Evolutionary conservation across 2,329 filamentous ascomycete species (phyloP), one percentile per base, ranked within the genome.

Genomic region (Pyrenochaeta sp.): DNA sequence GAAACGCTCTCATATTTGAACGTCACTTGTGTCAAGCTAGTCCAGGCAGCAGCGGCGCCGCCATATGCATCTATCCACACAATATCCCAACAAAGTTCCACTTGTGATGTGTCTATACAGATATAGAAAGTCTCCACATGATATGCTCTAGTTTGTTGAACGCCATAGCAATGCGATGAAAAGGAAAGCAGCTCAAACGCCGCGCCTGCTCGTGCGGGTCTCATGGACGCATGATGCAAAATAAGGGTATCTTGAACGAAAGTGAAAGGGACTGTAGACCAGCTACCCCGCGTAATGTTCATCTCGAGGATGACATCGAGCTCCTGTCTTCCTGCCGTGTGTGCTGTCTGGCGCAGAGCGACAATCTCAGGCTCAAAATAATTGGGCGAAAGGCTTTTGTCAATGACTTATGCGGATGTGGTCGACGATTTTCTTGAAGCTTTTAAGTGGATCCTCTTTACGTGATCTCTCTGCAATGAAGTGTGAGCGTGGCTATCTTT

Each of bases 391-490:
- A 25, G 22, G 22, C 22, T 30, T 13, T 13, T 5, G 28, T 30
- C 28, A 9, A 30, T 30, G 28, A 9, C 28, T 30, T 58, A 66
- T 46, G 59, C 60, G 15, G 67, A 64, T 27, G 60, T 51, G 7
- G 56, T 62, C 19, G 69, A 66, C 19, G 70, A 73, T 28, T 68
- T 71, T 15, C 72, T 65, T 28, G 70, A 69, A 12, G 68, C 62
- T 64, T 78, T 78, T 36, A 78, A 67, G 44, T 78, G 76, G 66
- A 78, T 78, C 40, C 76, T 69, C 58, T 78, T 78, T 22, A 78
- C 76, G 50, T 78, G 76, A 58, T 78, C 76, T 67, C 76, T 70
- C 76, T 78, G 59, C 54, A 34, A 13, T 49, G 30, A 28, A 28
- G 13, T 15, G 40, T 76, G 63, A 76, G 68, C 61, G 47, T 56